These are phyloP conservation scores for Holtermannia corniformis DNA, from an alignment of 768 basidiomycete genomes.

Conservation along the genomic window DNA sequence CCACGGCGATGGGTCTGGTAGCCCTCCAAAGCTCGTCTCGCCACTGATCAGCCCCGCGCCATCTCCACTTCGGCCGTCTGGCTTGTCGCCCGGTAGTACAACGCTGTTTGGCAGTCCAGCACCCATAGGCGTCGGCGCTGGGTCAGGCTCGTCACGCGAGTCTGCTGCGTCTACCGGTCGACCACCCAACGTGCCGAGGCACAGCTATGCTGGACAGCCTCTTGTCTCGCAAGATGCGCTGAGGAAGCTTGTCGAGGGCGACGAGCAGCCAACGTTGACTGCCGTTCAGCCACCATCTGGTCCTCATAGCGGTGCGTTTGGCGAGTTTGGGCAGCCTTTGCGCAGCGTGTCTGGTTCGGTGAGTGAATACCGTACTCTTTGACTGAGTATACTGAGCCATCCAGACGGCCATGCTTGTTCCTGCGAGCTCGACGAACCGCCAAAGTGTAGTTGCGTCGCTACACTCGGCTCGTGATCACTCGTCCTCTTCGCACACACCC, in stretches of 20 bases:
- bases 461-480: background rate
- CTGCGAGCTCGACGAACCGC: background rate
- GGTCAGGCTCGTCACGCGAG: background rate
- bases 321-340: background rate
- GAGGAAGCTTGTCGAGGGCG: background rate
- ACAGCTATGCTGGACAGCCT: background rate
- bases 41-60: background rate
- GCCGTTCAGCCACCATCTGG: background rate
- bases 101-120: background rate
- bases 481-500: background rate
- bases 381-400: too few relatives aligned
- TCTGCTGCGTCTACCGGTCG: background rate
- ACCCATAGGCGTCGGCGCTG: too few relatives aligned
- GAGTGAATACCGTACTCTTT: background rate
- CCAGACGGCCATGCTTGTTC: background rate
- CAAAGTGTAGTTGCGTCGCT: background rate
- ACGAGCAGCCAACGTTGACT: background rate
- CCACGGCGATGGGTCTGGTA: background rate
- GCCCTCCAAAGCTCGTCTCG: background rate
- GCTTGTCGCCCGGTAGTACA: background rate
- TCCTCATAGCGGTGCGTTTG: background rate
- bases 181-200: too few relatives aligned
- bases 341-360: background rate
- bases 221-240: background rate
- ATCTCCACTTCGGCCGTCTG: background rate